Evolutionary conservation across 495 filamentous ascomycete genomes (phyloP).

Genomic region (Penicillium lividum): DNA sequence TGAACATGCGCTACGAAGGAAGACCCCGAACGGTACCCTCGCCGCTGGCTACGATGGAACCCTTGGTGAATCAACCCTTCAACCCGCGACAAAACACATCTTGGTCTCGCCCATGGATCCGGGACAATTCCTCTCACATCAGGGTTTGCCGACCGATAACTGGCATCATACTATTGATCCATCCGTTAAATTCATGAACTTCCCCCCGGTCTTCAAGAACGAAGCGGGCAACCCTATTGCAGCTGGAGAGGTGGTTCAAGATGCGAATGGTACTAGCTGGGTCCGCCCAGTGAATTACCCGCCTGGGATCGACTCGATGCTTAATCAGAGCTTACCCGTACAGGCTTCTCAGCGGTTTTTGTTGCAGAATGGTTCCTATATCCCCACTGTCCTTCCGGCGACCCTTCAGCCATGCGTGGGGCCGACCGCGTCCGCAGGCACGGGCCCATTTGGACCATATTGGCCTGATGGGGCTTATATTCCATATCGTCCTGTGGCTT

Average conservation of each 20-base stretch:
- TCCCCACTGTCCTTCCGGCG: constrained; percentile 71
- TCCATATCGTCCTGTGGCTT: constrained; percentile 69
- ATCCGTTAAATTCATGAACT: constrained; percentile 38
- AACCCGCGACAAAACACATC: constrained; percentile 84
- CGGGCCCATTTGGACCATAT: constrained; percentile 70
- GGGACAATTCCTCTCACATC: constrained; percentile 35
- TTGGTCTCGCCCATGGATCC: constrained; percentile 64
- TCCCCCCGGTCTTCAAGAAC: constrained; percentile 46
- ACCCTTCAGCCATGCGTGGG: constrained; percentile 68
- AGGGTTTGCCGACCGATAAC: constrained; percentile 30
- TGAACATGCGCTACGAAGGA: constrained; percentile 85
- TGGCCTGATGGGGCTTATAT: constrained; percentile 78
- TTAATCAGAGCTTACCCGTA: constrained; percentile 50
- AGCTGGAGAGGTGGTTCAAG: constrained; percentile 35
- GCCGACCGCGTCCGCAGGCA: constrained; percentile 73
- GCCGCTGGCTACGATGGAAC: constrained; percentile 94
- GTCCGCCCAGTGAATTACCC: constrained; percentile 45
- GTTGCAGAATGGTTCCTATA: constrained; percentile 49
- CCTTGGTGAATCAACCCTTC: constrained; percentile 68
- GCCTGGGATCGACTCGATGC: constrained; percentile 51
- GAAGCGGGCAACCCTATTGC: constrained; percentile 31
- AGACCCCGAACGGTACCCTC: constrained; percentile 91
- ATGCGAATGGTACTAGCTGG: constrained; percentile 43
- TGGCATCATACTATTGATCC: constrained; percentile 35
- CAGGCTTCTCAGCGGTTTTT: constrained; percentile 40